phyloP scores from a whole-genome alignment of 2,329 filamentous ascomycete species.

The Ophiocordyceps camponoti-saundersi region DNA sequence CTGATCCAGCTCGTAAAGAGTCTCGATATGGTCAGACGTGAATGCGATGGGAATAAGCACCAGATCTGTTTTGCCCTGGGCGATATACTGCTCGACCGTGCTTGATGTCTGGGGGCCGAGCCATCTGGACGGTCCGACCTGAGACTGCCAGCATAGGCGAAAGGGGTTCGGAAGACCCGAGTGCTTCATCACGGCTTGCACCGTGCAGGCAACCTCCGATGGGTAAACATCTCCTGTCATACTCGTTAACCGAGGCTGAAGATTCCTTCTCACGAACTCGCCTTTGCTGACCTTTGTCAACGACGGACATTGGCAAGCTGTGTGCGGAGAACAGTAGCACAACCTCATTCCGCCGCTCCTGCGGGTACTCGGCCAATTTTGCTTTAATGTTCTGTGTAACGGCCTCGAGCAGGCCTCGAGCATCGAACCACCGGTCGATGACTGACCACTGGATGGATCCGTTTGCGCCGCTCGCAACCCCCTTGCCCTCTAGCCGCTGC shows the following conservation, averaged over 20 bases:
- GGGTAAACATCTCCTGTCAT: conserved; percentile 77
- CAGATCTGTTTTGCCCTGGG: conserved; percentile 81
- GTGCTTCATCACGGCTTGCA: conserved; percentile 89
- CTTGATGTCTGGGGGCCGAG: conserved; percentile 82
- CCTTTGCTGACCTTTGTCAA: conserved; percentile 66
- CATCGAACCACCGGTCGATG: conserved; percentile 94
- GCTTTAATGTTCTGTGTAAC: conserved; percentile 86
- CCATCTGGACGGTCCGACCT: conserved; percentile 92
- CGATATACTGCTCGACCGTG: conserved; percentile 76
- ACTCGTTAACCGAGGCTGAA: conserved; percentile 9
- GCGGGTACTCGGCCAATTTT: conserved; percentile 68
- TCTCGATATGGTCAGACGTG: conserved; percentile 98
- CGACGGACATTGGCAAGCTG: conserved; percentile 90
- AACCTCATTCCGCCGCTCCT: conserved; percentile 61
- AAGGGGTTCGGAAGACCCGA: conserved; percentile 81
- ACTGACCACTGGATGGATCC: conserved; percentile 89
- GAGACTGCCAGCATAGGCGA: conserved; percentile 91
- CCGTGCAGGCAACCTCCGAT: conserved; percentile 86
- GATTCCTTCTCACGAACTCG: background rate
- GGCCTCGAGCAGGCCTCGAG: conserved; percentile 75
- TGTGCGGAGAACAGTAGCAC: conserved; percentile 90
- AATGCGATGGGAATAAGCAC: conserved; percentile 91
- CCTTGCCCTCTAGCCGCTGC: conserved; percentile 68
- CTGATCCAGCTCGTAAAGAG: conserved; percentile 79
- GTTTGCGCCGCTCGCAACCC: conserved; percentile 29